Conservation (phyloP, 2,329 filamentous ascomycete genomes). For the Fusarium keratoplasticum region DNA sequence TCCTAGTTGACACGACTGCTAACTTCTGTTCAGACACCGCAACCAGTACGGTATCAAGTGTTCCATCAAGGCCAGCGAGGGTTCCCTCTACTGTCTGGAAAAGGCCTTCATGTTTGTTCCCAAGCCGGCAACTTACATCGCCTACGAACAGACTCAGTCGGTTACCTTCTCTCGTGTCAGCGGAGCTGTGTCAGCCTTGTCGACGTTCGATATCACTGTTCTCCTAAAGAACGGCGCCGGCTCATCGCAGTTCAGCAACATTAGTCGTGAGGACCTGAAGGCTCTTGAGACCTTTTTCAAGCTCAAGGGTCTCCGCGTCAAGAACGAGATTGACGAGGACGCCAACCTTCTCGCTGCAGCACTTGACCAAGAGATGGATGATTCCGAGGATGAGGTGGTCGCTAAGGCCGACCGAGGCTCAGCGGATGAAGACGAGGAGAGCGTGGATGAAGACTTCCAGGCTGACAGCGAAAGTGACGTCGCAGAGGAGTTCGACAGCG, state of each 20-base stretch:
- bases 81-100: constrained; percentile 95
- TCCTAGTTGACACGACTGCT: constrained; percentile 40
- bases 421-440: constrained; percentile 96
- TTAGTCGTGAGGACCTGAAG: constrained; percentile 97
- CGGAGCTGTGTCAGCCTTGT: constrained; percentile 90
- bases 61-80: constrained; percentile 99
- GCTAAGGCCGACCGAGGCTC: constrained; percentile 83
- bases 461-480: constrained; percentile 94
- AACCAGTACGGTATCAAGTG: constrained; percentile 97
- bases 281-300: constrained; percentile 98
- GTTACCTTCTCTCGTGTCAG: constrained; percentile 97
- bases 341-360: constrained; percentile 83
- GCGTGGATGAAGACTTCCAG: constrained; percentile 94
- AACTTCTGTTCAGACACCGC: constrained; percentile 73
- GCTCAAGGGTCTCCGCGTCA: constrained; percentile 91
- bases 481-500: constrained; percentile 94
- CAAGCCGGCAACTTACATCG: constrained; percentile 97
- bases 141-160: constrained; percentile 90
- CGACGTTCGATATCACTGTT: constrained; percentile 97
- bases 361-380: constrained; percentile 84
- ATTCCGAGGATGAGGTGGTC: constrained; percentile 85
- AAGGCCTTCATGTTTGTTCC: constrained; percentile 99
- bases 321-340: constrained; percentile 99
- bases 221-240: constrained; percentile 87
- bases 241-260: constrained; percentile 98